Percentiles rank a stretch among this genome's conserved stretches.
Evolutionary conservation across 805 yeast genomes (phyloP).

Genomic region (Yueomyces sinensis): DNA sequence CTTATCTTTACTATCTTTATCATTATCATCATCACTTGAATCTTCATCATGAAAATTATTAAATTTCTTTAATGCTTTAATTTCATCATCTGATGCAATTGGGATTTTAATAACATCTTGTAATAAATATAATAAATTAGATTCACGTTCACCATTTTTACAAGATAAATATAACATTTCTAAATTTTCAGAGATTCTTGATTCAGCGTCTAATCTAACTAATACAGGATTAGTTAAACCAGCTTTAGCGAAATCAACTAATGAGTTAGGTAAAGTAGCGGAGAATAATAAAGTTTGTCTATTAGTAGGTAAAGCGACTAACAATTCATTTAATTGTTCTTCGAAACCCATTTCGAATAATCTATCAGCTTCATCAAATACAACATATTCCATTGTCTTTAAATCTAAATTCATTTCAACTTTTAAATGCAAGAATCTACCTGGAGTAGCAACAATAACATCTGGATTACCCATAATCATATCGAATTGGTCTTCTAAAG

Average conservation of each 20-base stretch:
- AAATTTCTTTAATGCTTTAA: slow-evolving; percentile 36
- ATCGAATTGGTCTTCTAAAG: slow-evolving; percentile 90
- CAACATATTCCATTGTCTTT: slow-evolving; percentile 74
- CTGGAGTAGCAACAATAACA: slow-evolving; percentile 92
- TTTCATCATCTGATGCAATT: slow-evolving; percentile 56
- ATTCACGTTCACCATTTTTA: slow-evolving; percentile 81
- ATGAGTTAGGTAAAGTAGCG: slow-evolving; percentile 84
- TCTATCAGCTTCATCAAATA: slow-evolving; percentile 96
- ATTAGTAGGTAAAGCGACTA: slow-evolving; percentile 66
- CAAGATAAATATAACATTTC: slow-evolving; percentile 80
- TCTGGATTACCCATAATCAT: slow-evolving; percentile 93
- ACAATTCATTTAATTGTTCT: slow-evolving; percentile 80
- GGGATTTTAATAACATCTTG: slow-evolving; percentile 83
- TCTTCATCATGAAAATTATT: slow-evolving; percentile 41
- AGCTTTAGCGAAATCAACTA: slow-evolving; percentile 95
- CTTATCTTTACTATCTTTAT: slow-evolving; percentile 16
- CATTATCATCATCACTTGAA: slow-evolving; percentile 29
- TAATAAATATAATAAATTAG: slow-evolving; percentile 60
- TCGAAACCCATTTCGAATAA: slow-evolving; percentile 93
- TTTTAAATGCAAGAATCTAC: slow-evolving; percentile 88
- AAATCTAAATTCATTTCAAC: slow-evolving; percentile 89
- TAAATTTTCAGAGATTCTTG: slow-evolving; percentile 78
- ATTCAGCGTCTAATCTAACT: slow-evolving; percentile 85
- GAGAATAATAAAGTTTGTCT: slow-evolving; percentile 87
- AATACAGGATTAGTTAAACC: slow-evolving; percentile 87